A percentile compares a stretch with the other conserved stretches of the same genome.
Conservation (phyloP, 192 early-diverging fungal genomes). For the Oehlia diaphana region DNA sequence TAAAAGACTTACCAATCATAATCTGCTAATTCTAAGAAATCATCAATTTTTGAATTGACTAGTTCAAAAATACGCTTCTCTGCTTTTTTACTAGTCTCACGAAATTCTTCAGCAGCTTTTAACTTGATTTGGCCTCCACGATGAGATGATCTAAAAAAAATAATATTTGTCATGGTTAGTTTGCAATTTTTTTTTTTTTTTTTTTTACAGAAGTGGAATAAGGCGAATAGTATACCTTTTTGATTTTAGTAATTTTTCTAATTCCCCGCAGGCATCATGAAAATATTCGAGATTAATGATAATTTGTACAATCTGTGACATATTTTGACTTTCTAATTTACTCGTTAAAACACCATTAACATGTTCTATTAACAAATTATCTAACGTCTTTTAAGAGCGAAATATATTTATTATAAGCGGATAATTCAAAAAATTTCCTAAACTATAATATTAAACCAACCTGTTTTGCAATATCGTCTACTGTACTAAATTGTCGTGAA, state of each 20-base stretch:
- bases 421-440: neutral
- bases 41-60: conserved; percentile 79
- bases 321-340: conserved; percentile 64
- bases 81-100: conserved; percentile 64
- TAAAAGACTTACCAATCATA: conserved; percentile 74
- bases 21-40: conserved; percentile 77
- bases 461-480: conserved; percentile 85
- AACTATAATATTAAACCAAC: conserved; percentile 34
- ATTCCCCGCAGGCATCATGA: conserved; percentile 63
- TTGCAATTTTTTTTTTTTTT: too few relatives aligned
- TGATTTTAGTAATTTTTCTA: conserved; percentile 72
- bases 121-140: conserved; percentile 59
- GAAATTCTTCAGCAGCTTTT: conserved; percentile 64
- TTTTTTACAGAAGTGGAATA: neutral
- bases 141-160: conserved; percentile 50
- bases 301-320: conserved; percentile 85
- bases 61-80: conserved; percentile 82
- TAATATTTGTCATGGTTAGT: neutral
- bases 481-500: conserved; percentile 76
- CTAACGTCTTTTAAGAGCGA: conserved; percentile 49
- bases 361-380: conserved; percentile 68
- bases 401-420: neutral
- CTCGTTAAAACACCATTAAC: conserved; percentile 67
- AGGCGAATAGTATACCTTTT: neutral
- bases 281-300: conserved; percentile 82